Evolutionary conservation across 768 basidiomycete genomes (phyloP).

Genomic region (Cystobasidiopsis lactophilus): DNA sequence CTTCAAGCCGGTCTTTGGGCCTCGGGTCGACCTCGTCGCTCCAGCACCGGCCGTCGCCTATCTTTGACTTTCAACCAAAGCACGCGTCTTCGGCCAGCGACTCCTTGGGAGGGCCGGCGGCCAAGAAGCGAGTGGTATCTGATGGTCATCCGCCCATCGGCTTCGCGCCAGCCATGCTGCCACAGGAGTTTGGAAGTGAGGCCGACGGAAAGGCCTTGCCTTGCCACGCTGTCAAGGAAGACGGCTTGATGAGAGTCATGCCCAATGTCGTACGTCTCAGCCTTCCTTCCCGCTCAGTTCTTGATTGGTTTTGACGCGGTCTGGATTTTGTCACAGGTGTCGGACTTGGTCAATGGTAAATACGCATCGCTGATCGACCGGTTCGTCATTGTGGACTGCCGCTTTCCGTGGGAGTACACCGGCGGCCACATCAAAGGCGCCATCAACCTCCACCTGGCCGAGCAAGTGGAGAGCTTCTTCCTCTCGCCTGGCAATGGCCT

Average conservation of each 20-base stretch:
- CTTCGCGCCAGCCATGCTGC: neutral
- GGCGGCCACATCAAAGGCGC: constrained; percentile 87
- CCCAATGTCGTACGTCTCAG: constrained; percentile 43
- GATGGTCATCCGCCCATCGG: too few relatives aligned
- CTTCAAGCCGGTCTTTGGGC: neutral
- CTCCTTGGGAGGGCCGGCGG: neutral
- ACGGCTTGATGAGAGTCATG: constrained; percentile 80
- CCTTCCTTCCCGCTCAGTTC: neutral
- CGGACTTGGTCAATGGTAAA: constrained; percentile 50
- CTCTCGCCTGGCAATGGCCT: constrained; percentile 31
- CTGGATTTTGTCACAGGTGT: constrained; percentile 34
- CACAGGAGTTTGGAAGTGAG: constrained; percentile 28
- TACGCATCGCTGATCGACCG: constrained; percentile 42
- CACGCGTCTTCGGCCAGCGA: neutral
- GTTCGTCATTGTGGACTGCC: constrained; percentile 77
- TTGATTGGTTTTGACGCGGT: constrained; percentile 2
- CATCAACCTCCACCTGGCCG: constrained; percentile 66
- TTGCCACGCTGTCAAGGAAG: constrained; percentile 79
- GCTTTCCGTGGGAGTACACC: constrained; percentile 86
- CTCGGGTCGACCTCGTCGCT: neutral
- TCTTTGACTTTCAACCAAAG: neutral
- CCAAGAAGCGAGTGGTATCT: too few relatives aligned
- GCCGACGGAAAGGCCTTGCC: constrained; percentile 78
- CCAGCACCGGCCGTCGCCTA: neutral
- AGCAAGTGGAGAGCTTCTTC: constrained; percentile 56